Evolutionary conservation across 2,329 filamentous ascomycete genomes (phyloP), one percentile per base, ranked within the genome.

Genomic region (Fusarium avenaceum): DNA sequence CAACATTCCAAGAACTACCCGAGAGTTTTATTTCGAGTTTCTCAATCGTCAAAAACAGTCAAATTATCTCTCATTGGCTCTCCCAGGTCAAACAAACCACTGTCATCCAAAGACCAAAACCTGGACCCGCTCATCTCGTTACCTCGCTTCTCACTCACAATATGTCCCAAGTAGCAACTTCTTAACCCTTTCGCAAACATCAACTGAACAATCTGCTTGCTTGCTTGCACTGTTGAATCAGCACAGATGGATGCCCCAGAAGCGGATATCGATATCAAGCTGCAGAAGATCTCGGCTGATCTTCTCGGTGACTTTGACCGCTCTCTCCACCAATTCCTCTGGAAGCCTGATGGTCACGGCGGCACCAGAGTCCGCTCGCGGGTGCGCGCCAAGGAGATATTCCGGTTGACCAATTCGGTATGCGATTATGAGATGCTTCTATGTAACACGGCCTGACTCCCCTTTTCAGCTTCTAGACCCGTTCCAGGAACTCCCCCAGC

Each of bases 401-500:
- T 80, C 40, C 80, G 84, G 52, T 74, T 87, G 39, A 82, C 83
- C 19, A 81, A 80, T 19, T 75, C 80, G 67, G 86, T 88, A 71
- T 74, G 72, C 13, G 11, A 24, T 6, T 11, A 11, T 11, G 4
- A 2, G 4, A 19, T 13, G 15, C 24, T 8, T 8, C 13, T 15
- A 17, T 4, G 15, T 9, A n/a, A 42, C 9, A 10, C 14, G 7
- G 17, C 14, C 63, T 70, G 4, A 70, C 39, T 6, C 22, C 48
- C 35, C 17, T 35, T 3, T 49, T 4, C 30, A 85, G 83, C 77
- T 86, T 6, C 87, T 99, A 49, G 94, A 97, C 71, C 89, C 92
- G 3, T 99, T 98, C 72, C 95, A 98, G 83, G 94, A 97, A 82
- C 90, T 96, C 69, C 96, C 96, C 19, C 96, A 99, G 77, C 86